Conservation (phyloP, 164 flowering plant species). For the Sextonia rubra region DNA sequence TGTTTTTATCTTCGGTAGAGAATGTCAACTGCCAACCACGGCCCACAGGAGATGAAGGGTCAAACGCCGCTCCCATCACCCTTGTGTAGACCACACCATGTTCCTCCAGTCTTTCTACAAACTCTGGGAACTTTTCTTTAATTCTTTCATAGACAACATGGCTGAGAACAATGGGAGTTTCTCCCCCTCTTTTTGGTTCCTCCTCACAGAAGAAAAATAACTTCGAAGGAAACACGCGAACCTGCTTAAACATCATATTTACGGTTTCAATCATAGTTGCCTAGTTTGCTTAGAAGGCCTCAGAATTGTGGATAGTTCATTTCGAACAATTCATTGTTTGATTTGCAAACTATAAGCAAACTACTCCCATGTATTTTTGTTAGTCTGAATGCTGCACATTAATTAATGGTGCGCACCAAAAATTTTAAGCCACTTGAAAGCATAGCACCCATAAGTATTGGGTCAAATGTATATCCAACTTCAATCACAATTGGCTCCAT, state of each 20-base stretch:
- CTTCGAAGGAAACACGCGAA: constrained; percentile 78
- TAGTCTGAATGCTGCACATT: neutral
- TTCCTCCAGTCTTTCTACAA: constrained; percentile 62
- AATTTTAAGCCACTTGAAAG: no score
- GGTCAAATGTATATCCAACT: no score
- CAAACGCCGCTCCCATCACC: constrained; percentile 70
- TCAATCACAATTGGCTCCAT: no score
- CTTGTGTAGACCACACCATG: constrained; percentile 68
- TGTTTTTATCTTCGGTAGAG: neutral
- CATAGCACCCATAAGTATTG: no score
- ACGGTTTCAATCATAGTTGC: no score
- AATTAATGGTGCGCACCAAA: neutral
- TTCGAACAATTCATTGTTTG: no score
- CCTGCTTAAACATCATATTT: constrained; percentile 30
- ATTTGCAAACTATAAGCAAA: no score
- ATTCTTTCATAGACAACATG: constrained; percentile 70
- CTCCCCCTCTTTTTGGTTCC: constrained; percentile 77
- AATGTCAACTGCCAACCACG: constrained; percentile 32
- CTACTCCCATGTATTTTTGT: no score
- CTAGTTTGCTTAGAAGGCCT: no score
- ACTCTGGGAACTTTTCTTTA: constrained; percentile 73
- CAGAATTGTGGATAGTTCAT: no score
- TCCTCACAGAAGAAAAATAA: constrained; percentile 92
- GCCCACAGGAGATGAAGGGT: constrained; percentile 47
- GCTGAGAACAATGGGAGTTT: constrained; percentile 88